Evolutionary conservation across 2,329 filamentous ascomycete species (phyloP), one percentile per base, ranked within the genome.

Genomic region (Plenodomus biglobosus): DNA sequence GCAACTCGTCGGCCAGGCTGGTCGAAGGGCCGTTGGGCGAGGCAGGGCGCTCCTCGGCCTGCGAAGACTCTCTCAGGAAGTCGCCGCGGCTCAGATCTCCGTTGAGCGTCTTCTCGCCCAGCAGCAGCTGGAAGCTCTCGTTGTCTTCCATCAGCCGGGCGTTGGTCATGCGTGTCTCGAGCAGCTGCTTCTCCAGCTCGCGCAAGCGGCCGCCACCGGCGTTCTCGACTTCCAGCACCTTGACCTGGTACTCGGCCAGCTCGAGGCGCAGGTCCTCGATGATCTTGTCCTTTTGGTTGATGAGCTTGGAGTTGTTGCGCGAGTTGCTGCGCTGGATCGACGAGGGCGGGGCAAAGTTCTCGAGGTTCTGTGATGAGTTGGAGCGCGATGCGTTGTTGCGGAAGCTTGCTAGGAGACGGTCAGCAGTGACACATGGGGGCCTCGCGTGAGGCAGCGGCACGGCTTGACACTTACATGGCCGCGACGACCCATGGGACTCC

Each of bases 91-190:
- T 82, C 69, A 96, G 92, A 68, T 97, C 92, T 22, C 94, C 94
- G 68, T 95, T 96, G 49, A 99, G 81, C 1, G 94, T 97, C 79
- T 91, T 92, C 73, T 97, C 92, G 66, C 91, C 90, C 19, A 99
- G 84, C 16, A 99, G 84, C 32, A 97, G 82, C 73, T 97, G 92
- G 74, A 96, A 99, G 74, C 91, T 95, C 74, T 99, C 94, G 65
- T 97, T 97, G 73, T 99, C 94, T 75, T 99, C 94, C 88, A 96
- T 94, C 55, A 99, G 78, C 38, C 92, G 85, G 48, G 94, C 94
- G 68, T 97, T 99, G 59, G 91, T 88, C 87, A 97, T 94, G 64
- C 92, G 90, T 34, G 90, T 87, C 68, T 97, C 92, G 74, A 96
- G 85, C 43, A 97, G 82, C 56, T 89, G 84, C 62, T 88, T 87